Evolutionary conservation across 305 asterid species (phyloP).

Genomic region (Fraxinus platypoda): DNA sequence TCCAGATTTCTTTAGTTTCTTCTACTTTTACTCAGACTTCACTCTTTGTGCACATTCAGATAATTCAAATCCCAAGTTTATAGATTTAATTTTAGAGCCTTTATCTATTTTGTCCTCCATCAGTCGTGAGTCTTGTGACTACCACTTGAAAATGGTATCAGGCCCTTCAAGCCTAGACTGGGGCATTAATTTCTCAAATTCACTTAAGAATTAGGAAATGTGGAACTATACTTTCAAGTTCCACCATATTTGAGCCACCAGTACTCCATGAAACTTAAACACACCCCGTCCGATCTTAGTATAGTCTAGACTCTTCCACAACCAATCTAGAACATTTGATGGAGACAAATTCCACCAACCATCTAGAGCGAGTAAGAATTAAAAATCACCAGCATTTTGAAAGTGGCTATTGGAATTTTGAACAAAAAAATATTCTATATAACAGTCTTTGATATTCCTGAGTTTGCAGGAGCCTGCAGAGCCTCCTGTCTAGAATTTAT

Average conservation of each 20-base stretch:
- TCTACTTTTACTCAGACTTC: not conserved
- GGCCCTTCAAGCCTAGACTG: not conserved
- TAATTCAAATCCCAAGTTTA: not conserved
- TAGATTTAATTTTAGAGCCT: not conserved
- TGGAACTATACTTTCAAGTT: not conserved
- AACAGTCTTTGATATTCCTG: not conserved
- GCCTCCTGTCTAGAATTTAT: not conserved
- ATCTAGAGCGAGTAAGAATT: not conserved
- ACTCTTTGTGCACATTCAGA: not conserved
- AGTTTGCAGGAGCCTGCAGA: not conserved
- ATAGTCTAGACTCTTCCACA: not conserved
- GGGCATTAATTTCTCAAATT: not conserved
- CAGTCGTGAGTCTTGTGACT: not conserved
- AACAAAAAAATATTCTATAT: not conserved
- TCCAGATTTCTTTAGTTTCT: not conserved
- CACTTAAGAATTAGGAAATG: not conserved
- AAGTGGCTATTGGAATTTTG: not conserved
- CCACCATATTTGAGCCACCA: not conserved
- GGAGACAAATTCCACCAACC: not conserved
- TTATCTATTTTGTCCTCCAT: not conserved
- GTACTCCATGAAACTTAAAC: not conserved
- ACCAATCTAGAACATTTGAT: not conserved
- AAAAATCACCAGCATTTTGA: not conserved
- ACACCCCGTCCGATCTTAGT: not conserved
- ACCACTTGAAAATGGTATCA: not conserved